These are phyloP conservation scores for Rhodotorula babjevae DNA, from an alignment of 768 basidiomycete genomes.

Conservation along the genomic window DNA sequence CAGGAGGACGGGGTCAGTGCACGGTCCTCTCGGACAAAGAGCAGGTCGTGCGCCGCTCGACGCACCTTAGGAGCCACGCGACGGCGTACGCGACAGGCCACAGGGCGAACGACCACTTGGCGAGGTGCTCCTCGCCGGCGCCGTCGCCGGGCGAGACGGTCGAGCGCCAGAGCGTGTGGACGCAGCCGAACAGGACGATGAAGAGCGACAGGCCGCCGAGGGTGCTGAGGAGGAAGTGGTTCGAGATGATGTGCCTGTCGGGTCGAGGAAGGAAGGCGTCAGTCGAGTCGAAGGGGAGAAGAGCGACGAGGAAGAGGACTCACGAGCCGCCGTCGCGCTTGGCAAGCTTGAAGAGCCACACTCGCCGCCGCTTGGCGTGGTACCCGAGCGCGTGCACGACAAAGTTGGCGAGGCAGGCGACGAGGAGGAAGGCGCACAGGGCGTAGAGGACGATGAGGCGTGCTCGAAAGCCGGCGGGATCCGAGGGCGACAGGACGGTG, in stretches of 20 bases:
- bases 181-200: neutral
- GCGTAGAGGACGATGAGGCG: neutral
- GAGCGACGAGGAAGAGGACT: neutral
- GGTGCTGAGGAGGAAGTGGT: neutral
- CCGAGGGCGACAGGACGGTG: neutral
- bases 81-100: neutral
- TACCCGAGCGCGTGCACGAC: neutral
- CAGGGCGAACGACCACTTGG: neutral
- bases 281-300: neutral
- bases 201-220: neutral
- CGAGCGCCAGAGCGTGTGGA: neutral
- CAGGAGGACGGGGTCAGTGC: too few species aligned
- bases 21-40: neutral
- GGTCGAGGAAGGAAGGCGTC: too few species aligned
- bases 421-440: neutral
- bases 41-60: neutral
- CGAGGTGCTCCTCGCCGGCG: neutral
- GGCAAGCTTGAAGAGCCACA: neutral
- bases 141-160: neutral
- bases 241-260: conserved; percentile 1
- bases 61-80: neutral
- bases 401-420: neutral
- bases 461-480: neutral
- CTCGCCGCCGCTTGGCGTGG: neutral
- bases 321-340: neutral